Percentiles rank a stretch among this genome's conserved stretches.
phyloP scores from a whole-genome alignment of 257 asterid species.

The Fraxinus cuspidata region DNA sequence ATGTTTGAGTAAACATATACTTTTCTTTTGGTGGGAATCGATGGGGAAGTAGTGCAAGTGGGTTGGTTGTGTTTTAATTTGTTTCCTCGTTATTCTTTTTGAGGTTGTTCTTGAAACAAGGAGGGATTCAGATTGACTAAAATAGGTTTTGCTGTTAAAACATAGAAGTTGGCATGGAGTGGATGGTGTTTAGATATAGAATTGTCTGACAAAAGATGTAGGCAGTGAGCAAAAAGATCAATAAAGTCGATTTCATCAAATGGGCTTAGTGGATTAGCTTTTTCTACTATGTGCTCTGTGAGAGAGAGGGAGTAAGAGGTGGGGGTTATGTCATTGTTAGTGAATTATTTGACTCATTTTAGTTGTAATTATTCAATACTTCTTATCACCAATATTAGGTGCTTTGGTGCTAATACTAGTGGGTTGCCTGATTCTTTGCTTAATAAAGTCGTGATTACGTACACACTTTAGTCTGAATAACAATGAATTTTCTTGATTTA shows the following conservation, averaged over 20 bases:
- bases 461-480: no score
- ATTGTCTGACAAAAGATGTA: slow-evolving; percentile 43
- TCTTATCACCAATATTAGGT: no score
- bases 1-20: slow-evolving; percentile 7
- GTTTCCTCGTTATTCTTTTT: slow-evolving; percentile 22
- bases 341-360: no score
- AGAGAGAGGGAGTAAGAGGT: slow-evolving; percentile 19
- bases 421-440: no score
- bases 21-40: slow-evolving; percentile 44
- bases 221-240: slow-evolving; percentile 28
- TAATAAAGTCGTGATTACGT: no score
- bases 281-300: slow-evolving; percentile 14
- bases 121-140: slow-evolving; percentile 38
- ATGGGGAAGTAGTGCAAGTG: slow-evolving; percentile 37
- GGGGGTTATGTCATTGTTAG: no score
- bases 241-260: slow-evolving; percentile 30
- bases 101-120: slow-evolving; percentile 28
- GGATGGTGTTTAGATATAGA: slow-evolving; percentile 25
- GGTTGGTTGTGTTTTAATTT: slow-evolving; percentile 30
- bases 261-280: slow-evolving; percentile 51
- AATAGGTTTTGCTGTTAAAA: slow-evolving; percentile 33
- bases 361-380: no score
- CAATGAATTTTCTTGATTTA: no score
- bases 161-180: slow-evolving; percentile 33
- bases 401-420: no score